Conservation (phyloP, 768 basidiomycete genomes). For the Boletus rex-veris region DNA sequence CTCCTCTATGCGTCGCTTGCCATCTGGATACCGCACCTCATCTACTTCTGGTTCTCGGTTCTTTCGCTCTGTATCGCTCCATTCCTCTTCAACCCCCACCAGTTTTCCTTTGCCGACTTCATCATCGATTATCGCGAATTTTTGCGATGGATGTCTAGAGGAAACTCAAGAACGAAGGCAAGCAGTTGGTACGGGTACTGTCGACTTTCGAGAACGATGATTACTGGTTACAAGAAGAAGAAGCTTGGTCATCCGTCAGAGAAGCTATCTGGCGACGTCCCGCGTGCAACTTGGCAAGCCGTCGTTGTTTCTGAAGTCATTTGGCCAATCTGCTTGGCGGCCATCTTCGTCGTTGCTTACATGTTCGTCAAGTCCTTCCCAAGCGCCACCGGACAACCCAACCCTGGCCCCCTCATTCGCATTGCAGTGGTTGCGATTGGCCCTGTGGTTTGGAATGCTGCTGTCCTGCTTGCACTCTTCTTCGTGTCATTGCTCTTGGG, state of each 20-base stretch:
- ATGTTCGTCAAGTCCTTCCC: constrained; percentile 95
- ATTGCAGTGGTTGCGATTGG: constrained; percentile 87
- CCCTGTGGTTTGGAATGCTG: constrained; percentile 93
- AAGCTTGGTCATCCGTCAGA: constrained; percentile 96
- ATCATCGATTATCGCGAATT: constrained; percentile 99
- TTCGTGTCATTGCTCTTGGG: constrained; percentile 90
- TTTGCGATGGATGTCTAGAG: constrained; percentile 98
- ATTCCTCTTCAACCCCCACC: constrained; percentile 99
- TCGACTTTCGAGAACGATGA: constrained; percentile 93
- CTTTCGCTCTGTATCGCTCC: constrained; percentile 93
- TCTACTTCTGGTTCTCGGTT: constrained; percentile 99
- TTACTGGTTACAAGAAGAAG: constrained; percentile 99
- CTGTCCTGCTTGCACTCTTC: constrained; percentile 80
- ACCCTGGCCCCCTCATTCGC: constrained; percentile 85
- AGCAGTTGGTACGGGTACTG: constrained; percentile 99
- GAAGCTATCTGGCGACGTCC: constrained; percentile 91
- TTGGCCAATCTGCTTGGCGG: constrained; percentile 72
- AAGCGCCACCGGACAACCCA: constrained; percentile 50
- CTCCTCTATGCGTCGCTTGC: constrained; percentile 89
- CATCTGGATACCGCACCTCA: constrained; percentile 90
- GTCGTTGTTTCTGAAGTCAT: constrained; percentile 84
- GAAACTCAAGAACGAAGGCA: constrained; percentile 93
- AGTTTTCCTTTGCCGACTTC: constrained; percentile 96
- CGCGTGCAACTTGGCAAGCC: constrained; percentile 83
- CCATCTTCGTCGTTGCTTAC: constrained; percentile 78